These are phyloP conservation scores for Euphorbia celastroides DNA, from an alignment of 441 rosid species.

Conservation along the genomic window DNA sequence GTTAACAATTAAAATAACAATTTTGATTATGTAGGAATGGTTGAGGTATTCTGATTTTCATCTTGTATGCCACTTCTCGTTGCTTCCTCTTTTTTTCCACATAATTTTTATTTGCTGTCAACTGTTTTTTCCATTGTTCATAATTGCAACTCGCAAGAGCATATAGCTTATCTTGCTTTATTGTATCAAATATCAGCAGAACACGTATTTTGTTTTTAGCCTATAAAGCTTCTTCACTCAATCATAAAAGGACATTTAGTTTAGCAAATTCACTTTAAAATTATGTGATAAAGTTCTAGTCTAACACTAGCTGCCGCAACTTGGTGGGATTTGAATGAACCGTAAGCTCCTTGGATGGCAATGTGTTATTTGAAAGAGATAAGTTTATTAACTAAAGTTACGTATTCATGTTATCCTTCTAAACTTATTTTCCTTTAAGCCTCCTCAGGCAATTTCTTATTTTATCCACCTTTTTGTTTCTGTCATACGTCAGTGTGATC, in stretches of 20 bases:
- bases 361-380: neutral
- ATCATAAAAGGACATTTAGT: no score
- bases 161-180: no score
- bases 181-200: no score
- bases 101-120: neutral
- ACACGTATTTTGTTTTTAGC: no score
- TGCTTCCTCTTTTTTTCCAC: neutral
- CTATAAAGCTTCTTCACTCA: no score
- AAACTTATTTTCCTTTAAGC: neutral
- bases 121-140: neutral
- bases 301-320: neutral
- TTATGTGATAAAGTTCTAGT: neutral
- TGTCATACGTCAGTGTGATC: neutral
- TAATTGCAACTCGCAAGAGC: no score
- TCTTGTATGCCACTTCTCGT: neutral
- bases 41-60: neutral
- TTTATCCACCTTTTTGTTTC: neutral
- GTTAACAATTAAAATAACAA: neutral
- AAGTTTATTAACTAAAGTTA: neutral
- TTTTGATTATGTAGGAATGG: neutral
- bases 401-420: neutral
- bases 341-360: neutral
- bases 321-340: neutral
- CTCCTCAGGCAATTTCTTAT: neutral
- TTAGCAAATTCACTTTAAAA: neutral